Conservation (phyloP, 768 basidiomycete genomes). For the Phanerochaete sordida region DNA sequence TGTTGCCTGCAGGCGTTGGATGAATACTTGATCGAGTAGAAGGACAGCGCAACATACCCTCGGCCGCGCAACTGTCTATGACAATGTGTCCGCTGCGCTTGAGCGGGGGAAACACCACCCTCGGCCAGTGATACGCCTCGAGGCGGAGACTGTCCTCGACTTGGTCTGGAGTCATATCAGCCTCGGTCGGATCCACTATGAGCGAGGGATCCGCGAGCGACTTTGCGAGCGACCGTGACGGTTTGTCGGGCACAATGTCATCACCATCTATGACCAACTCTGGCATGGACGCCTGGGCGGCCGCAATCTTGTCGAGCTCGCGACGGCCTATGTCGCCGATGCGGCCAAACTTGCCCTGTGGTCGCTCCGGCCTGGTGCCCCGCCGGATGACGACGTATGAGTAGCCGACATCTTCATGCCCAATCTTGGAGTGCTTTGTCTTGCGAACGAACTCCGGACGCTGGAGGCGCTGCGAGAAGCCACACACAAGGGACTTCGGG, state of each 20-base stretch:
- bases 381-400: conserved; percentile 88
- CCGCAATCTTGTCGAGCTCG: conserved; percentile 35
- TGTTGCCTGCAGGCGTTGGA: conserved; percentile 55
- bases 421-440: conserved; percentile 83
- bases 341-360: conserved; percentile 40
- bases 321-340: conserved; percentile 51
- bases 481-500: conserved; percentile 56
- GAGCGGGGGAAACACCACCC: conserved; percentile 88
- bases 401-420: conserved; percentile 85
- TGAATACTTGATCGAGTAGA: neutral
- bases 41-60: conserved; percentile 48
- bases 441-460: conserved; percentile 79
- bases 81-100: conserved; percentile 91
- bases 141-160: conserved; percentile 54
- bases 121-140: conserved; percentile 87
- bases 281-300: conserved; percentile 5
- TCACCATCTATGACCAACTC: conserved; percentile 23
- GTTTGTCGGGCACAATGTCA: neutral
- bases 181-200: neutral
- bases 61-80: conserved; percentile 79
- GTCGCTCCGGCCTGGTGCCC: conserved; percentile 57
- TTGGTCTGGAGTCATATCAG: conserved; percentile 24
- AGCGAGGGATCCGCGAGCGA: neutral
- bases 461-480: conserved; percentile 85
- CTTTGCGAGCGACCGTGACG: neutral